A percentile compares a stretch with the other conserved stretches of the same genome.
phyloP scores from a whole-genome alignment of 345 rosid genomes.

The Eucalyptus virginea region DNA sequence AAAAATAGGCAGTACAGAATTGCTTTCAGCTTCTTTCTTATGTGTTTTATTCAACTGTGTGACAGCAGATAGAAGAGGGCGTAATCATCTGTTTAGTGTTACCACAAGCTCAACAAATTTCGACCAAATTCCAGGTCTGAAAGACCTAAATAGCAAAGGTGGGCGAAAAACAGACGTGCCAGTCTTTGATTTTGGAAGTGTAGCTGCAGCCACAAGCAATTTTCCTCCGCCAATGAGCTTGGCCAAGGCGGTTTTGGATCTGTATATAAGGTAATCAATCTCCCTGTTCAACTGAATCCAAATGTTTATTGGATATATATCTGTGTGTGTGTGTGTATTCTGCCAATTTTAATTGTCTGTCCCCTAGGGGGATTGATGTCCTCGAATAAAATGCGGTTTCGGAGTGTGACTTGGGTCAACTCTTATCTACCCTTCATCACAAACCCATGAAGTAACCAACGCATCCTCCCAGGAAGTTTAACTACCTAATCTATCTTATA shows the following conservation, averaged over 20 bases:
- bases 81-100: background rate
- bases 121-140: background rate
- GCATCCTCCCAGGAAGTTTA: background rate
- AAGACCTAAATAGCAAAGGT: background rate
- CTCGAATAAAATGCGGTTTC: background rate
- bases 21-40: background rate
- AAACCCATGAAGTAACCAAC: no score
- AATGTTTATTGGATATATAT: no score
- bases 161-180: background rate
- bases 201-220: constrained; percentile 2
- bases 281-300: background rate
- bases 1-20: no score
- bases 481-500: background rate
- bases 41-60: background rate
- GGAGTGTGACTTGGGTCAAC: background rate
- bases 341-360: background rate
- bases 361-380: background rate
- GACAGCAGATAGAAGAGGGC: background rate
- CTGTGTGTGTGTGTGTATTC: background rate
- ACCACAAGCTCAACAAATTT: background rate
- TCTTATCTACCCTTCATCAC: no score
- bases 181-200: background rate
- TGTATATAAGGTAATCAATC: constrained; percentile 4
- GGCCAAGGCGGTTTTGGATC: constrained; percentile 15
- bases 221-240: constrained; percentile 1